Base-by-base conservation (phyloP, 164 flowering plant genomes). In the Pachysandra terminalis region DNA sequence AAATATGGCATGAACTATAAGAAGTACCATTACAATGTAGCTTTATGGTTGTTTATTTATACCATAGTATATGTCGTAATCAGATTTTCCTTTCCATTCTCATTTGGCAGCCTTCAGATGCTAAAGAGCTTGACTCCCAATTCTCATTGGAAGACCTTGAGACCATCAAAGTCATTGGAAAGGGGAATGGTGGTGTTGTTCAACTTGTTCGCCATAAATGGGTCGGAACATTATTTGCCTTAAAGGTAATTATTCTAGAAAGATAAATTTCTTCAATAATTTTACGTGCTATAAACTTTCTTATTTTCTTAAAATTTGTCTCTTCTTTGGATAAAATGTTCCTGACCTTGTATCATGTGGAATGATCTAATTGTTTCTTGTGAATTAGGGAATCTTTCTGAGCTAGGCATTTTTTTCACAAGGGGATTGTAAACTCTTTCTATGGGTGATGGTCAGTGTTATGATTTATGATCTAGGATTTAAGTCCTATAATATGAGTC, bases 131-230 rank as follows among this genome's bases (percentile, higher is more conserved):
- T 54, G 93, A 92, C 75, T n/a, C n/a, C n/a, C n/a, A n/a, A n/a
- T 81, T 96, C 68, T 79, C 90, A 19, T 70, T 87, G 78, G 98
- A 87, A 79, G 99, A 96, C 65, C 96, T 96, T 59, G 99, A 96
- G 85, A 83, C 94, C 51, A 81, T 93, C 66, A 96, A 88, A 82
- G 99, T 96, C 60, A 93, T 96, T 61, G 99, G 99, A n/a, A 95
- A 95, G 76, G 99, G 99, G 68, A 90, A 97, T 79, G 96, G 99
- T 51, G 99, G 99, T 49, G 87, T 95, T 5, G 98, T 95, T 73
- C 99, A 95, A 84, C 96, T 95, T 77, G 99, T 95, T 71, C 91
- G 94, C 19, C 99, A 92, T 75, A 95, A 95, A 81, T 95, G 93
- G 94, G 79, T 75, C 68, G 97, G 96, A 56, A 82, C 71, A 32